phyloP scores from a whole-genome alignment of 139 green algal species.

The Coccomyxa sp. region DNA sequence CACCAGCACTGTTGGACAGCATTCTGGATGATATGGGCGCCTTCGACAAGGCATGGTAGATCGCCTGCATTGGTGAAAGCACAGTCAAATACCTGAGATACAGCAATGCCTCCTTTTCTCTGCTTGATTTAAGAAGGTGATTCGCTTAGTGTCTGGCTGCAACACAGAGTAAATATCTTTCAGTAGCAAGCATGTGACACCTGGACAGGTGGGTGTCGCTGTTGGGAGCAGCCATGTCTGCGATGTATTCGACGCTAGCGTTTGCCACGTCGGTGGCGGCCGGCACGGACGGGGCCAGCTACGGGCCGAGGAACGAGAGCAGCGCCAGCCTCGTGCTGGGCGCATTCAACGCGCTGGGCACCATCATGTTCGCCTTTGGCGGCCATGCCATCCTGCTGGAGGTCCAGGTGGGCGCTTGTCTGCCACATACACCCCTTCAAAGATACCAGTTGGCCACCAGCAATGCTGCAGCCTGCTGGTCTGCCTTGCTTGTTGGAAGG shows the following conservation, averaged over 20 bases:
- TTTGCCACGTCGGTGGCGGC: slow-evolving; percentile 20
- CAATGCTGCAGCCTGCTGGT: not conserved
- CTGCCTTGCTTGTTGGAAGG: too few relatives aligned
- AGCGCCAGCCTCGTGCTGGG: slow-evolving; percentile 32
- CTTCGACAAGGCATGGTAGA: too few relatives aligned
- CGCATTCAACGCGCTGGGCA: slow-evolving; percentile 51
- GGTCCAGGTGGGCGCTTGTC: slow-evolving; percentile 20
- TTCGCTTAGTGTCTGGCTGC: too few relatives aligned
- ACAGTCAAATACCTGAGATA: too few relatives aligned
- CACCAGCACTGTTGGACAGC: too few relatives aligned
- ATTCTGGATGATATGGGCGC: too few relatives aligned
- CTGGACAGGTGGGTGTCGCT: slow-evolving; percentile 50
- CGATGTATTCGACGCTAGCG: slow-evolving; percentile 48
- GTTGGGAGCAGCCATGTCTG: slow-evolving; percentile 49
- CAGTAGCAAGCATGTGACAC: not conserved
- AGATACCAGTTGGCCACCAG: not conserved
- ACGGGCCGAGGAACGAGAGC: slow-evolving; percentile 1
- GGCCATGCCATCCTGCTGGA: slow-evolving; percentile 45
- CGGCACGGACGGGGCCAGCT: not conserved
- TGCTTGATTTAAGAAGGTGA: too few relatives aligned
- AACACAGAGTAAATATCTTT: too few relatives aligned
- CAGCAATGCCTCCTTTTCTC: too few relatives aligned
- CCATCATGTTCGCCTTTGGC: slow-evolving; percentile 55
- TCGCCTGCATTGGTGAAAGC: too few relatives aligned
- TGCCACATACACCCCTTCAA: not conserved